Evolutionary conservation across 2,329 filamentous ascomycete genomes (phyloP).

Genomic region (Scedosporium apiospermum): DNA sequence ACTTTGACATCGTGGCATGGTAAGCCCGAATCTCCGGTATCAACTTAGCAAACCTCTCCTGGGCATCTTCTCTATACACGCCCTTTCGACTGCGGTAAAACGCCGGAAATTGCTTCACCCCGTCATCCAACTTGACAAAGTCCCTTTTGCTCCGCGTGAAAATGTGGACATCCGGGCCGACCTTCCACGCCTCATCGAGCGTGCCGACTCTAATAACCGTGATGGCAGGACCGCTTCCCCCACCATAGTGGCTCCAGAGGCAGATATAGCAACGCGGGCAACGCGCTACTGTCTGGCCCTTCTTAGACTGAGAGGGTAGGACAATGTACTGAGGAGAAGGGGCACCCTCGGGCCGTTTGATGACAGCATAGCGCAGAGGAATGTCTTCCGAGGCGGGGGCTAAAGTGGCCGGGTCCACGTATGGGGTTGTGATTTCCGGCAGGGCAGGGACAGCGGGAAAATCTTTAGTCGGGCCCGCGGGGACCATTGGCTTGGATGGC

Average conservation of each 20-base stretch:
- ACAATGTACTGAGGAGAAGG: constrained; percentile 9
- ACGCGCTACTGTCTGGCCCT: constrained; percentile 28
- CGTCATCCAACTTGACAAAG: constrained; percentile 16
- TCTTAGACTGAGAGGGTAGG: constrained; percentile 28
- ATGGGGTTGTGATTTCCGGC: background rate
- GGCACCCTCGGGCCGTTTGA: background rate
- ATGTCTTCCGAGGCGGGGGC: background rate
- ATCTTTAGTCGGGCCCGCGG: constrained; percentile 7
- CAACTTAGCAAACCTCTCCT: background rate
- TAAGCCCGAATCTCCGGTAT: too few species aligned
- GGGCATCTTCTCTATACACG: background rate
- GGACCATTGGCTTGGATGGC: constrained; percentile 14
- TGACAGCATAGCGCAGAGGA: constrained; percentile 12
- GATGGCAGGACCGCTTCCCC: constrained; percentile 16
- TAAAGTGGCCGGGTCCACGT: background rate
- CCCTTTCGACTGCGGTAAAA: background rate
- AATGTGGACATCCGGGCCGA: constrained; percentile 36
- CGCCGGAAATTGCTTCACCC: background rate
- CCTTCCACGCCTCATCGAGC: constrained; percentile 26
- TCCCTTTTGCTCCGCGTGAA: constrained; percentile 26
- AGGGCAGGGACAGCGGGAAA: background rate
- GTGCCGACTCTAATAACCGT: constrained; percentile 34
- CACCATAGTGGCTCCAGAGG: constrained; percentile 32
- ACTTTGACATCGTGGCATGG: too few species aligned
- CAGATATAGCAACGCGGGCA: constrained; percentile 31